phyloP scores from a whole-genome alignment of 371 early-diverging fungal species.

The Gilbertella persicaria region DNA sequence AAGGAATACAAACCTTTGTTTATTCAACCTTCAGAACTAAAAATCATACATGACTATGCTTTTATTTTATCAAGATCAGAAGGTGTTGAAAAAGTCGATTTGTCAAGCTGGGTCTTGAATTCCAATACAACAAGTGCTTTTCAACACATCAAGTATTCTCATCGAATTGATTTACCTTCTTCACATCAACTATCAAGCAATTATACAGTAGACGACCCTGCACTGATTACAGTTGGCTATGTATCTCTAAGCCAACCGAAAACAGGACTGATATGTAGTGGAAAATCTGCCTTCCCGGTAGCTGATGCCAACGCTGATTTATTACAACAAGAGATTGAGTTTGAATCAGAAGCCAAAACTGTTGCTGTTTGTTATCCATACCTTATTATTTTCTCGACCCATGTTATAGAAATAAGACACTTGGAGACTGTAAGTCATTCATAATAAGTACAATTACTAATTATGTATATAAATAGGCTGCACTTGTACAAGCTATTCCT shows the following conservation, averaged over 20 bases:
- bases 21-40: slow-evolving; percentile 15
- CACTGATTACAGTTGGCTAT: slow-evolving; percentile 8
- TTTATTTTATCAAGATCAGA: slow-evolving; percentile 16
- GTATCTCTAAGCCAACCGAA: slow-evolving; percentile 11
- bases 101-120: slow-evolving; percentile 11
- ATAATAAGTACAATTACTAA: background rate
- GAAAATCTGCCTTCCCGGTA: slow-evolving; percentile 9
- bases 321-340: slow-evolving; percentile 22
- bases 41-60: slow-evolving; percentile 10
- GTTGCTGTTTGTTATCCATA: slow-evolving; percentile 37
- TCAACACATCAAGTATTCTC: slow-evolving; percentile 3
- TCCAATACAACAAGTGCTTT: background rate
- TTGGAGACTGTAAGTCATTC: slow-evolving; percentile 34
- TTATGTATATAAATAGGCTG: slow-evolving; percentile 6
- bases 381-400: slow-evolving; percentile 31
- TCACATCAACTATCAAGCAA: background rate
- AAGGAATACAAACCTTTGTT: slow-evolving; percentile 21
- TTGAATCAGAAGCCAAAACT: slow-evolving; percentile 23
- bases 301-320: slow-evolving; percentile 11
- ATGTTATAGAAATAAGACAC: slow-evolving; percentile 43
- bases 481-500: slow-evolving; percentile 18
- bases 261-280: slow-evolving; percentile 17
- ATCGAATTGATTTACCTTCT: slow-evolving; percentile 4
- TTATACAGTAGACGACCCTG: slow-evolving; percentile 8
- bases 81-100: slow-evolving; percentile 16